phyloP scores from a whole-genome alignment of 805 yeast species.

The Ogataea kodamae region DNA sequence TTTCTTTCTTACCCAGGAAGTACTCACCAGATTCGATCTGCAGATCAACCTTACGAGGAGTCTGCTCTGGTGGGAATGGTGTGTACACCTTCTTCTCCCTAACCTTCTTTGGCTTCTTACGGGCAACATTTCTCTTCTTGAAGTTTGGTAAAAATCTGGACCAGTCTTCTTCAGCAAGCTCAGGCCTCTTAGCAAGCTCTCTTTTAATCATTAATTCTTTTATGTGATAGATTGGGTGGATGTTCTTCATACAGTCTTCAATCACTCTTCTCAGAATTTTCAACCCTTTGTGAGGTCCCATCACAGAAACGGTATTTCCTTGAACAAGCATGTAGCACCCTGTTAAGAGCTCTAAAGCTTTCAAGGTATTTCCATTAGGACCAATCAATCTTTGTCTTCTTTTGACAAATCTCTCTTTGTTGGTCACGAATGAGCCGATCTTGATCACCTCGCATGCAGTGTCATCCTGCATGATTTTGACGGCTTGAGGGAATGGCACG shows the following conservation, averaged over 20 bases:
- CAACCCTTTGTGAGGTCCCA: constrained; percentile 94
- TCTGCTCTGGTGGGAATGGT: constrained; percentile 98
- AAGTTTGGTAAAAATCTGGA: constrained; percentile 92
- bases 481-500: constrained; percentile 95
- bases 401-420: constrained; percentile 90
- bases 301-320: constrained; percentile 93
- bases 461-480: constrained; percentile 86
- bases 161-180: constrained; percentile 95
- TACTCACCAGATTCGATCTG: constrained; percentile 98
- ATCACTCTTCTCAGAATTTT: constrained; percentile 91
- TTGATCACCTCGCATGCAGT: constrained; percentile 94
- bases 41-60: constrained; percentile 94
- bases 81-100: constrained; percentile 78
- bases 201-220: constrained; percentile 97
- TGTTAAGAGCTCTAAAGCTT: constrained; percentile 93
- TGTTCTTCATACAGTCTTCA: constrained; percentile 94
- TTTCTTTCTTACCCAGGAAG: constrained; percentile 84
- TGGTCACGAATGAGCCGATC: constrained; percentile 83
- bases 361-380: constrained; percentile 93
- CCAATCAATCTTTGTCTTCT: constrained; percentile 96
- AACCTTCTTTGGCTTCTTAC: constrained; percentile 77
- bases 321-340: constrained; percentile 94
- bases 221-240: constrained; percentile 97
- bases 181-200: constrained; percentile 93
- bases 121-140: constrained; percentile 92